phyloP scores from a whole-genome alignment of 176 grass and related monocot genomes.

The Raddia distichophylla region DNA sequence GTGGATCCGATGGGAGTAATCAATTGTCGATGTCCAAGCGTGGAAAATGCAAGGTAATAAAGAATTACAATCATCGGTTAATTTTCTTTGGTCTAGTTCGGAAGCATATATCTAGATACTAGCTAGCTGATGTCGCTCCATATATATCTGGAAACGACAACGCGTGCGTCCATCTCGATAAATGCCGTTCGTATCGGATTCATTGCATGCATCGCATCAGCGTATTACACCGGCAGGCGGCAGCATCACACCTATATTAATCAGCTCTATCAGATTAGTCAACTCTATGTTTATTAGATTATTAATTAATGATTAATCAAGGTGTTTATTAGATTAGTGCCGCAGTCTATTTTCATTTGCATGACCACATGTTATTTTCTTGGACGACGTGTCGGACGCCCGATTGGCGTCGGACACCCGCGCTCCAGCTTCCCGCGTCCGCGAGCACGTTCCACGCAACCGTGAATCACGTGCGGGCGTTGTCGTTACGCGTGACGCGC shows the following conservation, averaged over 20 bases:
- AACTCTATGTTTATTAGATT: background rate
- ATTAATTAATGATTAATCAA: no score
- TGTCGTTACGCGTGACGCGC: no score
- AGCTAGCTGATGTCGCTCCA: background rate
- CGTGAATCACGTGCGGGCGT: no score
- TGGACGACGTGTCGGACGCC: no score
- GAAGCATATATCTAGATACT: background rate
- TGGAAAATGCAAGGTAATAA: background rate
- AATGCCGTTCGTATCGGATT: conserved; percentile 25
- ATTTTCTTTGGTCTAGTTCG: background rate
- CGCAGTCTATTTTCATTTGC: no score
- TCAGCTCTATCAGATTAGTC: conserved; percentile 4
- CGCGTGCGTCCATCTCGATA: background rate
- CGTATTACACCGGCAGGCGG: no score
- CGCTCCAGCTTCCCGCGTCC: no score
- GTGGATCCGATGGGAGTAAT: background rate
- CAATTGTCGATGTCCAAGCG: background rate
- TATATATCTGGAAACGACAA: background rate
- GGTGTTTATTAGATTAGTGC: no score
- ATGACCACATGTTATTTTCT: no score
- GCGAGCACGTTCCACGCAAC: no score
- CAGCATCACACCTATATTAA: background rate
- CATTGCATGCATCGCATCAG: background rate
- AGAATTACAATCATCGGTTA: background rate
- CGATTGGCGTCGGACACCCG: no score